Base-by-base conservation (phyloP, 495 filamentous ascomycete species). In the Rhypophila decipiens region DNA sequence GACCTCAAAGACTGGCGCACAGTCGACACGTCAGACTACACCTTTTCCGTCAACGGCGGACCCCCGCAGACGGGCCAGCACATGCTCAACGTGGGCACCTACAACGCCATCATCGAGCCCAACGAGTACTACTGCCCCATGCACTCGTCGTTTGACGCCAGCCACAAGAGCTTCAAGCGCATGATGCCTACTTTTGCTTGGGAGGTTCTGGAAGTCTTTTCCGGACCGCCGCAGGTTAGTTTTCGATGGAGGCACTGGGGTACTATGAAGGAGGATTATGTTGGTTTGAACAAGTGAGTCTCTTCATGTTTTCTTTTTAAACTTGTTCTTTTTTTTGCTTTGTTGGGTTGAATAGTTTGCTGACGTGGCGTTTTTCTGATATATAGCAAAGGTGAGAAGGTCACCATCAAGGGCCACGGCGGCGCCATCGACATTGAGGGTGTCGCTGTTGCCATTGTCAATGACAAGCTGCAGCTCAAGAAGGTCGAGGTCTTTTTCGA, bases 141-240 rank as follows among this genome's bases (percentile, higher is more conserved):
- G 24, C 68, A 74, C 39, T 76, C 70, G 21, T 74, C 76, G 58
- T 84, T 84, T 50, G 71, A 70, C 11, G 67, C 63, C 4, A 78
- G 73, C 55, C 80, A 85, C 64, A 82, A 85, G 68, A 74, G 78
- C 1, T 84, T 86, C 54, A 84, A 84, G 66, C 64, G 76, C 21
- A 82, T 82, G 77, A 84, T 85, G 80, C 80, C 79, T 12, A 78
- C 75, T 0, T 85, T 86, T 65, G 79, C 79, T 0, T 86, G 80
- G 79, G 82, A 85, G 67, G 80, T 84, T 18, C 59, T 77, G 12
- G 82, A 84, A 64, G 79, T 85, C 2, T 83, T 79, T 53, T 72
- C 71, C 35, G 79, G 76, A 1, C 80, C 78, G 34, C 80, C 82
- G 18, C 59, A 61, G 43, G 82, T 85, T 4, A 62, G 71, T 1